Evolutionary conservation across 2,329 filamentous ascomycete genomes (phyloP), one percentile per base, ranked within the genome.

Genomic region (Aspergillus unguis): DNA sequence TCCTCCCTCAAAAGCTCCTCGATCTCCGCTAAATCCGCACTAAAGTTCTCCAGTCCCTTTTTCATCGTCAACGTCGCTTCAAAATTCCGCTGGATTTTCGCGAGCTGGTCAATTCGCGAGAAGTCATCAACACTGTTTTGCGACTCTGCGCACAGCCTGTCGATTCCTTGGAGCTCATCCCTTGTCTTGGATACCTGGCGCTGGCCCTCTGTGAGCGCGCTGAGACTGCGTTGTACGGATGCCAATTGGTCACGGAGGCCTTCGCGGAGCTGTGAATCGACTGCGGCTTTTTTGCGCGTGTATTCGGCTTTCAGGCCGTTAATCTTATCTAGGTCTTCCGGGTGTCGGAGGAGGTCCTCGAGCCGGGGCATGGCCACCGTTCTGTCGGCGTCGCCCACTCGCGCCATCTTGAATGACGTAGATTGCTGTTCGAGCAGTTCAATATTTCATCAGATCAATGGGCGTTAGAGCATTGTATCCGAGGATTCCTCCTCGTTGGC

Each of bases 81-180:
- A 69, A 99, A 99, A 75, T 99, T 96, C 58, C 92, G 84, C 74
- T 99, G 94, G 32, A 77, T 71, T 56, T 71, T 66, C 5, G 75
- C 75, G 43, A 77, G 59, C 48, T 72, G 70, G 50, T 77, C 75
- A 60, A 95, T 94, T 73, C 96, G 90, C 50, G 92, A 92, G 73
- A 99, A 97, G 77, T 99, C 94, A 66, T 88, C 86, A 66, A 99
- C 96, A 85, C 96, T 96, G 69, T 90, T 90, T 77, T 97, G 92
- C 50, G 92, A 92, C 74, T 99, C 95, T 58, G 92, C 91, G 76
- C 94, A 99, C 59, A 99, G 83, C 75, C 90, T 91, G 77, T 99
- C 94, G 65, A 99, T 97, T 75, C 92, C 95, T 80, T 95, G 91
- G 84, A 99, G 94, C 77, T 99, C 94, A 61, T 97, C 92, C 73